phyloP scores from a whole-genome alignment of 495 filamentous ascomycete genomes.

The Xylaria grammica region DNA sequence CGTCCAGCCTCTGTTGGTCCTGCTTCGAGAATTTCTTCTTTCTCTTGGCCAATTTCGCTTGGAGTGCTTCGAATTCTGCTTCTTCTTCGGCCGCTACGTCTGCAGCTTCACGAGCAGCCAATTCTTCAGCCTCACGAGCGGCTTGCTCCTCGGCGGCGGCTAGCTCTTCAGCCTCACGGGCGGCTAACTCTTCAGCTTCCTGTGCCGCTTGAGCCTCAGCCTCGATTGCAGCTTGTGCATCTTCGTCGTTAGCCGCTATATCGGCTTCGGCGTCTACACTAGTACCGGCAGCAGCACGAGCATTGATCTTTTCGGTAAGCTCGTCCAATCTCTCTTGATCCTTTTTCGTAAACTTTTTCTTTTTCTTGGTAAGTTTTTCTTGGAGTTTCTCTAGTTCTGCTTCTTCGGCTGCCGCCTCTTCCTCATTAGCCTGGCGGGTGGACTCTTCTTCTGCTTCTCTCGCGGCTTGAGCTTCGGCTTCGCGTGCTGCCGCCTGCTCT shows the following conservation, averaged over 20 bases:
- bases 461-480: conserved; percentile 14
- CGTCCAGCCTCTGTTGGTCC: conserved; percentile 42
- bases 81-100: conserved; percentile 33
- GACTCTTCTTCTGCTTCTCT: background rate
- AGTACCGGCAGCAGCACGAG: conserved; percentile 19
- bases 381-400: conserved; percentile 26
- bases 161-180: conserved; percentile 24
- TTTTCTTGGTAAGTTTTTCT: conserved; percentile 17
- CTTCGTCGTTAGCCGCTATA: background rate
- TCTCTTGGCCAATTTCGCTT: conserved; percentile 28
- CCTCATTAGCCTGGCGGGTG: conserved; percentile 21
- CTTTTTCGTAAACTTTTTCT: conserved; percentile 2
- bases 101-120: background rate
- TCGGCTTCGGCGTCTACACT: background rate
- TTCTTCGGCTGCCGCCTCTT: conserved; percentile 32
- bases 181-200: conserved; percentile 44
- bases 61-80: conserved; percentile 26
- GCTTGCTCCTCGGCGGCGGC: conserved; percentile 8
- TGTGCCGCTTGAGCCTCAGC: conserved; percentile 17
- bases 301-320: conserved; percentile 41
- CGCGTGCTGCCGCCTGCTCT: conserved; percentile 25
- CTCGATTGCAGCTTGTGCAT: conserved; percentile 2
- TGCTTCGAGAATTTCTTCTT: conserved; percentile 37
- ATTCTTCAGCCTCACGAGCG: background rate
- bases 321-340: conserved; percentile 44